Evolutionary conservation across 2,329 filamentous ascomycete species (phyloP), one percentile per base, ranked within the genome.

Genomic region (Pyricularia pennisetigena): DNA sequence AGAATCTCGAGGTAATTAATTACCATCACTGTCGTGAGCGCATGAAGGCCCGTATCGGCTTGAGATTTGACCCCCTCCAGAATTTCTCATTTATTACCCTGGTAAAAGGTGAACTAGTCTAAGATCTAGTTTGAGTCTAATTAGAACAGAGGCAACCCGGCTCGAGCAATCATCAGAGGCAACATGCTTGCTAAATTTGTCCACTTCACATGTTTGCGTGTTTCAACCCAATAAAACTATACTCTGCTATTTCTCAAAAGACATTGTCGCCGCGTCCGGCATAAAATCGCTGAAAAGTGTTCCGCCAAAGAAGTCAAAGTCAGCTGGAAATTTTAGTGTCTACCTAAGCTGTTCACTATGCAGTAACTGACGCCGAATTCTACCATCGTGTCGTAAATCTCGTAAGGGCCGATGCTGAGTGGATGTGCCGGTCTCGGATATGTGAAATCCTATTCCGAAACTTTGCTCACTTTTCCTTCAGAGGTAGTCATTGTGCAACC

Each of bases 341-440:
- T 69, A 69, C 69, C 67, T 69, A 66, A 67, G 49, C 64, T 69
- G 63, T 41, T 67, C 16, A 49, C 41, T n/a, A n/a, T 64, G 69
- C 67, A 69, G 64, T 41, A 65, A 64, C 49, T 35, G 65, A 61
- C 62, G 69, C 69, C 67, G 41, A 68, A 30, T 67, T 68, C 69
- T 68, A 70, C 67, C 67, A 63, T 41, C 69, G 28, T 61, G 57
- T 69, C 65, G 63, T 69, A 54, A 69, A 28, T 68, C 26, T 70
- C 65, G 59, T 68, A n/a, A 57, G 65, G 62, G 57, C 41, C 62
- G 64, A 70, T 68, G 67, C 67, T 68, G 65, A 59, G 29, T 62
- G 41, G 61, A 30, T 35, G 35, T 65, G 30, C 29, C 63, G 63
- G 35, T 65, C 63, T 16, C 30, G 63, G 16, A 49, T 49, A 49